Base-by-base conservation (phyloP, 257 asterid species). In the Striga asiatica region DNA sequence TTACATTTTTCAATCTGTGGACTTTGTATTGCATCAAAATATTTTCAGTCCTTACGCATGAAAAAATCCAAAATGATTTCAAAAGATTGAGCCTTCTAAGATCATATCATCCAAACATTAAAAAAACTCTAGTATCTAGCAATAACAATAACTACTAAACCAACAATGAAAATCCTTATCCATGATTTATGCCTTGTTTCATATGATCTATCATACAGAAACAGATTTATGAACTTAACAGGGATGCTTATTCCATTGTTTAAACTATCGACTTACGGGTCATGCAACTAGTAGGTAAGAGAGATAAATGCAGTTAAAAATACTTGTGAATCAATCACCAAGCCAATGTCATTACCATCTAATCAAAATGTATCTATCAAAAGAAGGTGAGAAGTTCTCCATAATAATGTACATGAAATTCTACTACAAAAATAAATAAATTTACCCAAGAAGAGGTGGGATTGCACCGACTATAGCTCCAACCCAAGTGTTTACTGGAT, bases 391-490 rank as follows among this genome's bases (percentile, higher is more conserved):
- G 37, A 18, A 50, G 54, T 28, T 21, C 18, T 41, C 20, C 25
- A 46, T 9, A 16, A 46, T 19, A 17, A 34, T 21, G 38, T 34
- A 23, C 28, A 47, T 18, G 49, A 25, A n/a, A 25, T 56, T 28
- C 31, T 6, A 21, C 8, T 29, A n/a, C n/a, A 48, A 16, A 42
- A 62, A 41, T 38, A 49, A 34, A 64, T 29, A 63, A 72, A 42
- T 17, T 70, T 87, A 91, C 95, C 97, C 97, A 60, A 84, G 98
- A 43, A 87, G 88, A 52, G 98, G 95, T 11, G 98, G 98, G 54
- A 87, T 82, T 48, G 97, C 98, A 71, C 98, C 98, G 70, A 91
- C 97, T 66, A 91, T 21, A 68, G 98, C 98, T 22, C 97, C 98
- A 39, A 87, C 94, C 98, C 98, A 91, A 22, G 97, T 91, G 73